Base-by-base conservation (phyloP, 78 protist species). In the Dictyostelium capitatum region DNA sequence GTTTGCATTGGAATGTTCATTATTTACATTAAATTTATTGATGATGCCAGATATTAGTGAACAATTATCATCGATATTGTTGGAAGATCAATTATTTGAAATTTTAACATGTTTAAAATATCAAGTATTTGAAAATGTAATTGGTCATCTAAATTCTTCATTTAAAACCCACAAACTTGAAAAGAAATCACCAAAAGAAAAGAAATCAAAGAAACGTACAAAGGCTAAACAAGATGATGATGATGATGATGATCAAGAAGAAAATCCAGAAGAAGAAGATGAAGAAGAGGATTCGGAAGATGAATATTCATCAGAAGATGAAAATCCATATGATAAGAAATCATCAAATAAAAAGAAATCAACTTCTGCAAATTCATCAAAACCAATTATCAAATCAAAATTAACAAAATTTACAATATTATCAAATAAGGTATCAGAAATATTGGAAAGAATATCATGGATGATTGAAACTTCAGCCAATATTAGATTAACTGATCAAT, bases 91-190 rank as follows among this genome's bases (percentile, higher is more conserved):
- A 64, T 28, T 87, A 32, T 23, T 74, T 50, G 93, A 87, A 32
- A 48, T 87, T n/a, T n/a, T 77, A 28, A 28, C 93, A 19, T 14
- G 43, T n/a, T 23, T 74, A 32, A 87, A 87, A 78, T 59, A 80
- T 59, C 83, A 77, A 23, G 56, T 51, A 12, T 56, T 67, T 59
- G 93, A 87, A 62, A 87, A 87, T 77, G 64, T 87, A 3, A 30
- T 87, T 30, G 93, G 93, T 6, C 80, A 77, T 77, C 32, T 87
- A 7, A 79, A 87, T 65, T 84, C 93, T n/a, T 87, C 93, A 6
- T 87, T 87, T 43, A 87, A 77, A 64, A 30, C 69, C 8, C 46
- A 57, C 59, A 62, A 54, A 51, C 43, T 2, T 37, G 37, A 43
- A 4, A 10, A 48, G 46, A 53, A 12, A 14, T 14, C 10, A 8